Conservation (phyloP, 148 eudicot species). For the Rhododendron griersonianum region DNA sequence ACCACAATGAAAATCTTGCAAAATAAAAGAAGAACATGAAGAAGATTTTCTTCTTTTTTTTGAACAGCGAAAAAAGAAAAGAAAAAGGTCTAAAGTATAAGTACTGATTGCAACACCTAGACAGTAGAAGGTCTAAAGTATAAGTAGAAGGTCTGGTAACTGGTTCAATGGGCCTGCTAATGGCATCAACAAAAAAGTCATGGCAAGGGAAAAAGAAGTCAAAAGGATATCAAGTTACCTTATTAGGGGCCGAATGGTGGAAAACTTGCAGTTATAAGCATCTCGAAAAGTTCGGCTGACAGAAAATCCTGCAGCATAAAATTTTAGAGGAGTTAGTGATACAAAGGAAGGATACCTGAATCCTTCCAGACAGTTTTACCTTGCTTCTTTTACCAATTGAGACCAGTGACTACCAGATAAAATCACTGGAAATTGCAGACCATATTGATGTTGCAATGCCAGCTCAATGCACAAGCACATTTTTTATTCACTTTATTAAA, state of each 20-base stretch:
- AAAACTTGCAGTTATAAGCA: slow-evolving; percentile 13
- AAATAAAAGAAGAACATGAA: not conserved
- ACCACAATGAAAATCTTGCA: not conserved
- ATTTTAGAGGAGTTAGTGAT: not conserved
- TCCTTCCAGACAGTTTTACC: not conserved
- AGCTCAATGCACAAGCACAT: not conserved
- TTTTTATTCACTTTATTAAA: not conserved
- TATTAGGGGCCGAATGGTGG: slow-evolving; percentile 10
- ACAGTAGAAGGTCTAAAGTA: not conserved
- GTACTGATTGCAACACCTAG: not conserved
- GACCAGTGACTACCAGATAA: not conserved
- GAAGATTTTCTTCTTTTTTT: not conserved
- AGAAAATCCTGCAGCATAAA: slow-evolving; percentile 26
- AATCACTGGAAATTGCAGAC: not conserved
- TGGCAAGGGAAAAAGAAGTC: not conserved
- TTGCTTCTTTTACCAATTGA: not conserved
- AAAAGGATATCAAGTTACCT: slow-evolving; percentile 23
- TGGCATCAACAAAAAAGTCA: not conserved
- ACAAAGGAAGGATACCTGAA: not conserved
- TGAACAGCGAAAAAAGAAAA: not conserved
- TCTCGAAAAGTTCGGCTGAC: slow-evolving; percentile 3
- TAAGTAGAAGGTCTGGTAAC: not conserved
- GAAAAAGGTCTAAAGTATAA: not conserved
- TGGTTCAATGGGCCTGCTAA: not conserved
- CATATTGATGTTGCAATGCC: not conserved